Percentiles rank a stretch among this genome's conserved stretches.
Conservation (phyloP, 148 eudicot genomes). For the Rhododendron mucronatum region DNA sequence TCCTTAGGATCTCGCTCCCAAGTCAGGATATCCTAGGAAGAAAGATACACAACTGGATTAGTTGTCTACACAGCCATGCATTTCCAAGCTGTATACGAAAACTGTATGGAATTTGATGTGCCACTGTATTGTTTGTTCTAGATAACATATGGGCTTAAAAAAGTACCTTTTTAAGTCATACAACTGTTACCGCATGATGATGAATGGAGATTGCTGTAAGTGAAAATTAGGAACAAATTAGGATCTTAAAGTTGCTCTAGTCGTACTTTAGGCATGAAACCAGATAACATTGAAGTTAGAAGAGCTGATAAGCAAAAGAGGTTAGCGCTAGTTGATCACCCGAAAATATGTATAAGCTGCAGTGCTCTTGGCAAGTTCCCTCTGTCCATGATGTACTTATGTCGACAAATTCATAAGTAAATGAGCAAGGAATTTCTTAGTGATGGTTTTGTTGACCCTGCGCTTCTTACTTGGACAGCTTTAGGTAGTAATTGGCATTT, state of each 20-base stretch:
- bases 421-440: not conserved
- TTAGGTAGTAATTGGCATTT: not conserved
- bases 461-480: constrained; percentile 2
- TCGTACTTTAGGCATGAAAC: not conserved
- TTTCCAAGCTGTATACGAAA: too few species aligned
- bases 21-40: too few species aligned
- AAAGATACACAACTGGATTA: too few species aligned
- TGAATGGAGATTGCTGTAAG: not conserved
- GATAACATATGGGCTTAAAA: too few species aligned
- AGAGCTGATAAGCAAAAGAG: not conserved
- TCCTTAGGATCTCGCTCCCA: too few species aligned
- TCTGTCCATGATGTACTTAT: not conserved
- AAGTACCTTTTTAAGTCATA: too few species aligned
- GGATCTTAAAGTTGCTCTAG: not conserved
- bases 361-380: not conserved
- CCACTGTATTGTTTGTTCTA: too few species aligned
- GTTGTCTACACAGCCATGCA: too few species aligned
- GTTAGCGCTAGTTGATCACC: not conserved
- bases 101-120: too few species aligned
- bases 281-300: not conserved
- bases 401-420: not conserved
- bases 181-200: too few species aligned
- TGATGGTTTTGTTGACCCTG: not conserved
- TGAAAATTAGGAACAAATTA: not conserved
- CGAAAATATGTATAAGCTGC: too few species aligned